phyloP scores from a whole-genome alignment of 2,329 filamentous ascomycete species.

The Fusarium sp. region DNA sequence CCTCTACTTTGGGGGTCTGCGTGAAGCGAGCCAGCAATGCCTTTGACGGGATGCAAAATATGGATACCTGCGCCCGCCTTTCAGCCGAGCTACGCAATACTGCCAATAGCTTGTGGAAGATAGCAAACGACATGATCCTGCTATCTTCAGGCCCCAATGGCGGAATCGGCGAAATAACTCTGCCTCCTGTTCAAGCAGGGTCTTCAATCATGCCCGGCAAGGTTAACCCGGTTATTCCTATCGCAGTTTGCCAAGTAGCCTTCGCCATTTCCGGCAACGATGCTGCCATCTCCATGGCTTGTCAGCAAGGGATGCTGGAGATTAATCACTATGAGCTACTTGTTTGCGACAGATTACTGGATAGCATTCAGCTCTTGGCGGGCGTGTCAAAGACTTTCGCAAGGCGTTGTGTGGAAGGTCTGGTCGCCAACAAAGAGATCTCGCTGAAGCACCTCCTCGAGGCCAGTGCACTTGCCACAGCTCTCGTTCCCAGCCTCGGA shows the following conservation, averaged over 20 bases:
- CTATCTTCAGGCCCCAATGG: slow-evolving; percentile 7
- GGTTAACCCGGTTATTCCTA: slow-evolving; percentile 11
- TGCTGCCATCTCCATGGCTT: slow-evolving; percentile 7
- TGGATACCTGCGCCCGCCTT: slow-evolving; percentile 9
- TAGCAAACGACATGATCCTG: slow-evolving; percentile 14
- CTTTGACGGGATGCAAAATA: slow-evolving; percentile 18
- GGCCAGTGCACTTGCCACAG: slow-evolving; percentile 14
- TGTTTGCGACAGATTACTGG: slow-evolving; percentile 7
- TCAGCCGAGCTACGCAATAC: slow-evolving; percentile 14
- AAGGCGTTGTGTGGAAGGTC: slow-evolving; percentile 10
- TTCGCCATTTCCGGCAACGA: slow-evolving; percentile 10
- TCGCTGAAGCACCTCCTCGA: slow-evolving; percentile 12
- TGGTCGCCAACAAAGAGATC: slow-evolving; percentile 7
- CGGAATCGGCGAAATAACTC: slow-evolving; percentile 7
- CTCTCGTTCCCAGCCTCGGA: slow-evolving; percentile 10
- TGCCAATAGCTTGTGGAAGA: slow-evolving; percentile 16
- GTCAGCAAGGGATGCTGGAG: slow-evolving; percentile 10
- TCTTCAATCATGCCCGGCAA: slow-evolving; percentile 18
- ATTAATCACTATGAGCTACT: slow-evolving; percentile 14
- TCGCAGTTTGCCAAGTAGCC: slow-evolving; percentile 6
- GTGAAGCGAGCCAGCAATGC: neutral
- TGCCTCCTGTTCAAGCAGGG: slow-evolving; percentile 2
- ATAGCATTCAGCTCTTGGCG: slow-evolving; percentile 4
- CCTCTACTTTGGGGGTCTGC: neutral
- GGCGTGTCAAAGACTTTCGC: slow-evolving; percentile 1